phyloP scores from a whole-genome alignment of 139 green algal genomes.

The Tetraselmis chui region DNA sequence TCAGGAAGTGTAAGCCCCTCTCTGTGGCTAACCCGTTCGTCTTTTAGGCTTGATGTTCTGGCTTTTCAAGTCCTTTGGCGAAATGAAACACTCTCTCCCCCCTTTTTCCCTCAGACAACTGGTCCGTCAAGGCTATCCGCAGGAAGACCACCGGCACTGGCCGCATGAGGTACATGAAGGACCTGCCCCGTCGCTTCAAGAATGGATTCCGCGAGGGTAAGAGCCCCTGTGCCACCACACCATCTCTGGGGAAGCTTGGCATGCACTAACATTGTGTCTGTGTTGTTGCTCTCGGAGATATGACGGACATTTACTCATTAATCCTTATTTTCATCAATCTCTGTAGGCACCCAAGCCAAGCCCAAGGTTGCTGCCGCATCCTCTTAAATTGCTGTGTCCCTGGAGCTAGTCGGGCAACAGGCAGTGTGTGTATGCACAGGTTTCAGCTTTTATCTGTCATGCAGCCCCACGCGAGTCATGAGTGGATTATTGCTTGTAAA shows the following conservation, averaged over 20 bases:
- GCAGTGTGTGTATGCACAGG: too few species aligned
- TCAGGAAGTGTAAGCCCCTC: conserved; percentile 83
- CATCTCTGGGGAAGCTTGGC: neutral
- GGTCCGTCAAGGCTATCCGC: conserved; percentile 93
- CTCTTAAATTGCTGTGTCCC: too few species aligned
- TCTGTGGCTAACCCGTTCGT: neutral
- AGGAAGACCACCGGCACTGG: conserved; percentile 97
- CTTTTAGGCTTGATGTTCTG: too few species aligned
- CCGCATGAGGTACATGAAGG: conserved; percentile 90
- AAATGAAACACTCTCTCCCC: conserved; percentile 1
- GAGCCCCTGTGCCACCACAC: neutral
- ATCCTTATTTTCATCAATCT: neutral
- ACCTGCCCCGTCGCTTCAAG: conserved; percentile 83
- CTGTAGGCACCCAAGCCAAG: neutral
- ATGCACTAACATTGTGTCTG: neutral
- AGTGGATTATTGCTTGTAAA: too few species aligned
- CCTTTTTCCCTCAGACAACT: conserved; percentile 77
- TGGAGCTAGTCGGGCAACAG: too few species aligned
- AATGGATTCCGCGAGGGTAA: conserved; percentile 91
- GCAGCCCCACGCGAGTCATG: too few species aligned
- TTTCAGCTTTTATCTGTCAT: too few species aligned
- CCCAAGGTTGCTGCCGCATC: neutral
- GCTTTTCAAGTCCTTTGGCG: conserved; percentile 2
- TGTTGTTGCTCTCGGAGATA: neutral
- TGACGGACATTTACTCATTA: neutral